Evolutionary conservation across 345 rosid genomes (phyloP).

Genomic region (Trapa incisa): DNA sequence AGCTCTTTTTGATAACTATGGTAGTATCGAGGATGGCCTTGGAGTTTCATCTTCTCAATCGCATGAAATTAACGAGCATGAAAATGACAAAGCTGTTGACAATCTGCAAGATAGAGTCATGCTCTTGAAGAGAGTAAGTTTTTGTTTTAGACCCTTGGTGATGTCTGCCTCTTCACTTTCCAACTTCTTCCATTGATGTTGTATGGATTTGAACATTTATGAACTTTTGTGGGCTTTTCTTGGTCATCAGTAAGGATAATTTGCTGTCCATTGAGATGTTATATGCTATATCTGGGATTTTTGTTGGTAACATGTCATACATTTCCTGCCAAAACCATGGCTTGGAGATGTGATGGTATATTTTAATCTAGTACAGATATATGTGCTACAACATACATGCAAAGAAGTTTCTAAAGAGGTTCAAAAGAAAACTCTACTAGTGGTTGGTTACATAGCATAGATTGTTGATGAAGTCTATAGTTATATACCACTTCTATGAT

Average conservation of each 20-base stretch:
- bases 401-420: background rate
- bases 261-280: background rate
- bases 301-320: background rate
- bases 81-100: conserved; percentile 56
- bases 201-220: background rate
- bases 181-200: background rate
- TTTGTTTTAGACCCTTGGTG: background rate
- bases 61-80: conserved; percentile 39
- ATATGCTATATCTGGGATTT: background rate
- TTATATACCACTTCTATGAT: background rate
- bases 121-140: conserved; percentile 57
- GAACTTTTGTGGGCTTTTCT: background rate
- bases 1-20: conserved; percentile 42
- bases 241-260: background rate
- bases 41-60: conserved; percentile 45
- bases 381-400: background rate
- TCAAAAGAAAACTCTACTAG: background rate
- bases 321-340: background rate
- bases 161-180: background rate
- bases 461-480: background rate
- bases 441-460: background rate
- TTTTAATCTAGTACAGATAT: background rate
- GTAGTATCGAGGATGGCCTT: conserved; percentile 81
- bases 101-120: conserved; percentile 59
- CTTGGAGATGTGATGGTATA: background rate